Conservation (phyloP, 2,329 filamentous ascomycete genomes). For the Talaromyces sp. region DNA sequence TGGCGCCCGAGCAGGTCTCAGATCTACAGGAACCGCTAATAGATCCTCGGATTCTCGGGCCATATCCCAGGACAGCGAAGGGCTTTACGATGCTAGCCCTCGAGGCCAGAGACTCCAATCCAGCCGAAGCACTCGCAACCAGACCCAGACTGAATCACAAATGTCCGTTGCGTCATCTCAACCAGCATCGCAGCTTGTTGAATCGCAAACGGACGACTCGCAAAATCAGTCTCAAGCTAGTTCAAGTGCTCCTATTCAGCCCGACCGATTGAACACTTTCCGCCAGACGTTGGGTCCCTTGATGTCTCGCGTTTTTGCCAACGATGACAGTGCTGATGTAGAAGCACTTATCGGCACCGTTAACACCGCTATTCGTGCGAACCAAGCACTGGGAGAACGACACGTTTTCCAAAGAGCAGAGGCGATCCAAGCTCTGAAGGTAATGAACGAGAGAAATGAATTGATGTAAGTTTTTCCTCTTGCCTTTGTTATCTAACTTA, state of each 20-base stretch:
- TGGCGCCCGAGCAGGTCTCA: conserved; percentile 26
- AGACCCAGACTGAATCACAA: conserved; percentile 44
- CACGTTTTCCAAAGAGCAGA: conserved; percentile 64
- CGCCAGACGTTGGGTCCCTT: conserved; percentile 75
- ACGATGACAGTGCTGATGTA: conserved; percentile 70
- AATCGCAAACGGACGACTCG: conserved; percentile 47
- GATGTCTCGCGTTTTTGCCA: conserved; percentile 76
- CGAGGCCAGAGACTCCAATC: conserved; percentile 35
- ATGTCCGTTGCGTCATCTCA: conserved; percentile 74
- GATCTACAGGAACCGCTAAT: conserved; percentile 29
- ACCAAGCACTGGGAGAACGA: conserved; percentile 42
- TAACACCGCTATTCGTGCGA: conserved; percentile 60
- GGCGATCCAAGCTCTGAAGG: conserved; percentile 68
- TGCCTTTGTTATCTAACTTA: not conserved
- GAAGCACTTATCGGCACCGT: conserved; percentile 71
- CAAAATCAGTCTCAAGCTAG: conserved; percentile 43
- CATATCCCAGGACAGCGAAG: conserved; percentile 46
- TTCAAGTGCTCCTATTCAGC: conserved; percentile 40
- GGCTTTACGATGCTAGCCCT: conserved; percentile 50
- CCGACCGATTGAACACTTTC: conserved; percentile 67
- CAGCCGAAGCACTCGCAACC: conserved; percentile 34
- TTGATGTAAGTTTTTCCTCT: conserved; percentile 68
- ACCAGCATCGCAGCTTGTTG: conserved; percentile 65
- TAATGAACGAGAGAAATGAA: conserved; percentile 77
- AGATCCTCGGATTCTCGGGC: conserved; percentile 48